Evolutionary conservation across 2,329 filamentous ascomycete genomes (phyloP).

Genomic region (Apiospora hydei): DNA sequence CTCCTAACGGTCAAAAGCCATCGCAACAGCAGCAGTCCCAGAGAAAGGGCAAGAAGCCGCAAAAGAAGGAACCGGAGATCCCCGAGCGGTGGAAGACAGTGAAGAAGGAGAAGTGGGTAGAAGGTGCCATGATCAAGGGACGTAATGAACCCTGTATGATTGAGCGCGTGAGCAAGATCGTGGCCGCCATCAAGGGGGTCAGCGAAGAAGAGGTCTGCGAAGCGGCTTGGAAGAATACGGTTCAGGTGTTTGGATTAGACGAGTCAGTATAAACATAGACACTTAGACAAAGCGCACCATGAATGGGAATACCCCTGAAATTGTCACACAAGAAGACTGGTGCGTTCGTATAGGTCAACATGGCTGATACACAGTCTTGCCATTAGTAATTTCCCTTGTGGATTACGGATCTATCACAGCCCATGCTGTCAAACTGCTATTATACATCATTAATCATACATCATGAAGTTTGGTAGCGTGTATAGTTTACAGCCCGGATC

Average conservation of each 20-base stretch:
- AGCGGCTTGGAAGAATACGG: conserved; percentile 83
- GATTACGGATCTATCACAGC: conserved; percentile 1
- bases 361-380: background rate
- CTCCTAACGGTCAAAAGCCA: conserved; percentile 28
- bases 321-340: background rate
- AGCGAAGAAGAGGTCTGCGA: conserved; percentile 84
- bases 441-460: conserved; percentile 19
- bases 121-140: conserved; percentile 90
- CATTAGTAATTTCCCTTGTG: too few species aligned
- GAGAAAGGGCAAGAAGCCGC: conserved; percentile 48
- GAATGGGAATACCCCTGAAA: background rate
- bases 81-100: conserved; percentile 80
- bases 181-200: conserved; percentile 85
- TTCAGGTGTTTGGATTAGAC: conserved; percentile 78
- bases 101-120: conserved; percentile 95
- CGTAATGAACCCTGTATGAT: conserved; percentile 93
- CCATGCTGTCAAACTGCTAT: background rate
- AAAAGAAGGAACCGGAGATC: conserved; percentile 70
- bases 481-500: conserved; percentile 55
- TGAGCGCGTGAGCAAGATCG: conserved; percentile 83
- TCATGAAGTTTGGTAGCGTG: background rate
- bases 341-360: background rate
- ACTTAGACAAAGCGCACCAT: background rate
- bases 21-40: conserved; percentile 26
- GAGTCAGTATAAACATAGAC: conserved; percentile 41